Conservation (phyloP, 495 filamentous ascomycete species). For the Penicillium argentinense region DNA sequence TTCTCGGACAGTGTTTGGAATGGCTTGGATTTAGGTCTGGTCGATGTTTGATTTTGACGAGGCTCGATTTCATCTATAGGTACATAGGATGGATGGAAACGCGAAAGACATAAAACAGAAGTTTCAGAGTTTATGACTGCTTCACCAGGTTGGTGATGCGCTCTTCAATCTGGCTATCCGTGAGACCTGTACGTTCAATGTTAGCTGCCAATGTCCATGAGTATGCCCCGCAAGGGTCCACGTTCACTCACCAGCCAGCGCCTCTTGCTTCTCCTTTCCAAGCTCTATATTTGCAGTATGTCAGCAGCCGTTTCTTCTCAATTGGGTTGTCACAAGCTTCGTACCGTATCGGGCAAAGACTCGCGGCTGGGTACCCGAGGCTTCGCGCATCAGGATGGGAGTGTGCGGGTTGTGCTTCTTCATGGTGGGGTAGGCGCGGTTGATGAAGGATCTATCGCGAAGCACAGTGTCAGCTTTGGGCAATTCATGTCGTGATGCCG, state of each 20-base stretch:
- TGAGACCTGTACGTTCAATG: conserved; percentile 61
- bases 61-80: conserved; percentile 45
- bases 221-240: no score
- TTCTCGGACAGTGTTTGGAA: background rate
- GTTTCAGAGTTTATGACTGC: conserved; percentile 35
- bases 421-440: conserved; percentile 94
- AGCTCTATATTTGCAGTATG: conserved; percentile 55
- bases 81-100: conserved; percentile 32
- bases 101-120: conserved; percentile 13
- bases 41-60: conserved; percentile 8
- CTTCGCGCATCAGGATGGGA: conserved; percentile 93
- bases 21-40: background rate
- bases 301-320: background rate
- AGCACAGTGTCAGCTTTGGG: conserved; percentile 11
- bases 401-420: conserved; percentile 97
- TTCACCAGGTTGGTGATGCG: conserved; percentile 81
- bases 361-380: conserved; percentile 72
- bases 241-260: conserved; percentile 70
- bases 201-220: no score
- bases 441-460: conserved; percentile 73
- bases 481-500: background rate
- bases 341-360: conserved; percentile 93
- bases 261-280: conserved; percentile 84
- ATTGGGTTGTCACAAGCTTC: conserved; percentile 21
- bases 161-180: conserved; percentile 90